A percentile compares a stretch with the other conserved stretches of the same genome.
These are phyloP conservation scores for Trichoderma oligosporum DNA, from an alignment of 2,329 filamentous ascomycete species.

Conservation along the genomic window DNA sequence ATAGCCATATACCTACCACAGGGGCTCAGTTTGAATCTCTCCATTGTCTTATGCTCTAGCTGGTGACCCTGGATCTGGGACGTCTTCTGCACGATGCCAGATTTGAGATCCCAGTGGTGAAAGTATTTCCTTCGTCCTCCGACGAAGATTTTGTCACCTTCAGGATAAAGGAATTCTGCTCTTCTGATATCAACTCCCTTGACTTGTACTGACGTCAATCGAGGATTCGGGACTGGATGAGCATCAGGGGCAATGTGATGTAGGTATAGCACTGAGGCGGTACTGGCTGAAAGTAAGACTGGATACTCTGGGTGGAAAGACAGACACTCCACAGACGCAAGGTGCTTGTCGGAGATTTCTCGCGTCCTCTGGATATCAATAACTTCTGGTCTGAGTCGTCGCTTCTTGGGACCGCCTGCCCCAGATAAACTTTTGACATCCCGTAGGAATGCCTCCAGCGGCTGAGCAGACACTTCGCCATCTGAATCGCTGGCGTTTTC, in stretches of 20 bases:
- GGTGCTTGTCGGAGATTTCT: constrained; percentile 76
- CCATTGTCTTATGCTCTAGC: constrained; percentile 85
- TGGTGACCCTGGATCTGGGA: constrained; percentile 69
- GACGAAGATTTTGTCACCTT: constrained; percentile 78
- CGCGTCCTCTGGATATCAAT: constrained; percentile 86
- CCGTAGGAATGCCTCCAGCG: constrained; percentile 75
- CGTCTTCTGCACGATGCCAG: constrained; percentile 79
- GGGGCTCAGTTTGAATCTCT: constrained; percentile 81
- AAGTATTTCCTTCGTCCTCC: constrained; percentile 87
- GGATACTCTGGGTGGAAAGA: constrained; percentile 87
- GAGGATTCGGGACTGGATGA: constrained; percentile 75
- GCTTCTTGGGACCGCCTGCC: constrained; percentile 51
- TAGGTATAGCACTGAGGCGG: constrained; percentile 78
- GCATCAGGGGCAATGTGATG: constrained; percentile 81
- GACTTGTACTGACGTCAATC: constrained; percentile 85
- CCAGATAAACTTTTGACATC: constrained; percentile 65
- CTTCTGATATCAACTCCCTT: constrained; percentile 78
- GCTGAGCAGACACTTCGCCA: constrained; percentile 63
- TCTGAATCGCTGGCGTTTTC: constrained; percentile 57
- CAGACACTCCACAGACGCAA: constrained; percentile 75
- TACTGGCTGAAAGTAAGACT: constrained; percentile 83
- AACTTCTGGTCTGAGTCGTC: constrained; percentile 78
- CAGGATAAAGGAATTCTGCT: constrained; percentile 71
- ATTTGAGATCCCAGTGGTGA: constrained; percentile 86
- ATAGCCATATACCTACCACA: constrained; percentile 84